Percentiles rank a stretch among this genome's conserved stretches.
phyloP scores from a whole-genome alignment of 1,284 basidiomycete genomes.

The Porodaedalea pini region DNA sequence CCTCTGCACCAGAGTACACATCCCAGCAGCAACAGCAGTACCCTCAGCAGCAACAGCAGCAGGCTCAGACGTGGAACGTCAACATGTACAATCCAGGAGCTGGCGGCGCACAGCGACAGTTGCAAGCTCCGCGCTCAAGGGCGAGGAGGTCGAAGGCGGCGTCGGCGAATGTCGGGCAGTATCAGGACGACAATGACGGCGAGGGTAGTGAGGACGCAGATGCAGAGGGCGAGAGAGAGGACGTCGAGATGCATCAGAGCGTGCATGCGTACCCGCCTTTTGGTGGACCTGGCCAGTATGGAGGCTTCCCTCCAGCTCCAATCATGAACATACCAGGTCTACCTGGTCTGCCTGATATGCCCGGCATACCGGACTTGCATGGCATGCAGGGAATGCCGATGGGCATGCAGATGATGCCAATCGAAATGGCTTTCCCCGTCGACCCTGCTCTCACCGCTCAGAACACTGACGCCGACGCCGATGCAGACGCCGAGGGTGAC shows the following conservation, averaged over 20 bases:
- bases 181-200: background rate
- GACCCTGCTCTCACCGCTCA: constrained; percentile 9
- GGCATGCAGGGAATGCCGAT: background rate
- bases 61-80: background rate
- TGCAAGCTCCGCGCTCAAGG: background rate
- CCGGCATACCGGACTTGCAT: background rate
- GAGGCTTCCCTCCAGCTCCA: background rate
- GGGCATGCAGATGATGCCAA: constrained; percentile 10
- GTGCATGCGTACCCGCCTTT: background rate
- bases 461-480: background rate
- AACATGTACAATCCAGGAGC: background rate
- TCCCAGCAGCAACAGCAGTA: background rate
- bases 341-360: background rate
- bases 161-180: background rate
- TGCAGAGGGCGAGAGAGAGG: background rate
- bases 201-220: constrained; percentile 1
- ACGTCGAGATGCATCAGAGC: background rate
- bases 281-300: background rate
- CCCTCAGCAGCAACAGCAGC: background rate
- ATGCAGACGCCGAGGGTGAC: constrained; percentile 6
- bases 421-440: constrained; percentile 14
- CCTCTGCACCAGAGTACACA: background rate
- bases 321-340: constrained; percentile 3
- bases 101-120: background rate
- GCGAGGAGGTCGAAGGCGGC: background rate